Percentiles rank a stretch among this genome's conserved stretches.
phyloP scores from a whole-genome alignment of 2,329 filamentous ascomycete species.

The Colletotrichum brevisporum region DNA sequence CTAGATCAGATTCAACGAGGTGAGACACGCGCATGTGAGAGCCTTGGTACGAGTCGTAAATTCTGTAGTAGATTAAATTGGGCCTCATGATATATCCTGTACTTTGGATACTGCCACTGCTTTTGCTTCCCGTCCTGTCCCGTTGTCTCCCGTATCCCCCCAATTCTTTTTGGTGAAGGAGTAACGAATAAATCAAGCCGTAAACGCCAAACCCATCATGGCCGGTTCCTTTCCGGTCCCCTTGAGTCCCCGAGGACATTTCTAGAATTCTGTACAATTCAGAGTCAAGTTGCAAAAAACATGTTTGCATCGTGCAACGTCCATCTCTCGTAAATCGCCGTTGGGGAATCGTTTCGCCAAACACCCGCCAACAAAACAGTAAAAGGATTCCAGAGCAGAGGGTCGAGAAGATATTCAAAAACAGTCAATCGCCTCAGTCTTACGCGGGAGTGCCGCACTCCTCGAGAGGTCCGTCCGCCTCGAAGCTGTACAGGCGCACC shows the following conservation, averaged over 20 bases:
- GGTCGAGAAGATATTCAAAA: neutral
- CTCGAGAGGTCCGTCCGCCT: constrained; percentile 62
- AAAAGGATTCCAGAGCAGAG: too few relatives aligned
- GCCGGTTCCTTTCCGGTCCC: neutral
- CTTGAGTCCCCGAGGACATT: constrained; percentile 31
- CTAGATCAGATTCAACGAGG: constrained; percentile 1
- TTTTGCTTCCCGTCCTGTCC: constrained; percentile 4
- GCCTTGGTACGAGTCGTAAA: constrained; percentile 22
- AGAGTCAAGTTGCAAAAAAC: neutral
- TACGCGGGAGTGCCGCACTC: constrained; percentile 67
- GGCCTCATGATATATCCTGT: constrained; percentile 20
- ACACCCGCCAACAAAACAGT: constrained; percentile 2
- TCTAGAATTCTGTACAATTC: constrained; percentile 33
- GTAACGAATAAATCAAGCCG: neutral
- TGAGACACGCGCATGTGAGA: constrained; percentile 34
- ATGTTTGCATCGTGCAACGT: constrained; percentile 1
- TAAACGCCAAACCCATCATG: constrained; percentile 19
- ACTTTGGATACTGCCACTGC: constrained; percentile 5
- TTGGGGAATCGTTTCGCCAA: constrained; percentile 34
- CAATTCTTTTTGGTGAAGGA: neutral
- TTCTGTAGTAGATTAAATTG: constrained; percentile 25
- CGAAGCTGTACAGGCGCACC: constrained; percentile 86
- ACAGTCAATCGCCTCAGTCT: constrained; percentile 28
- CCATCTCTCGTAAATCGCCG: constrained; percentile 32
- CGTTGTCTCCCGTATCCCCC: neutral